Conservation (phyloP, 768 basidiomycete genomes). For the Paxillus ammoniavirescens region DNA sequence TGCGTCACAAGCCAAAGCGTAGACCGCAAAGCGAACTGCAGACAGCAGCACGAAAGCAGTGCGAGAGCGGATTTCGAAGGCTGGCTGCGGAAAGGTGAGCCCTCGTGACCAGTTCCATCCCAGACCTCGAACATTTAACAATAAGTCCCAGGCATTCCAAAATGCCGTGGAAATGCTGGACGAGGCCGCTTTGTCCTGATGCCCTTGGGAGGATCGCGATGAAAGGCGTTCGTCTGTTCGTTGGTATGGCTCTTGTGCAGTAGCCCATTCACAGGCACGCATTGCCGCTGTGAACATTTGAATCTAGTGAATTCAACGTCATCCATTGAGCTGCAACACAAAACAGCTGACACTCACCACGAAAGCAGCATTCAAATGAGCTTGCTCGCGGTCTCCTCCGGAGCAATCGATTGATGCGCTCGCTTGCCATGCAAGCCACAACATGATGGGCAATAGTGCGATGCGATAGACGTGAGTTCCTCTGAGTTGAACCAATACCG, state of each 20-base stretch:
- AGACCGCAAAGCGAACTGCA: neutral
- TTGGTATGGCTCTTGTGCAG: constrained; percentile 13
- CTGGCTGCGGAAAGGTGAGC: constrained; percentile 12
- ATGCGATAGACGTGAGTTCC: constrained; percentile 42
- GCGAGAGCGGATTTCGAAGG: constrained; percentile 16
- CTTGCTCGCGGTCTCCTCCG: constrained; percentile 11
- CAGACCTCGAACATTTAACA: constrained; percentile 19
- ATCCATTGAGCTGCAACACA: neutral
- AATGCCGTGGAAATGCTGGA: constrained; percentile 7
- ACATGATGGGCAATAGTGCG: constrained; percentile 45
- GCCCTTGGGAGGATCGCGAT: neutral
- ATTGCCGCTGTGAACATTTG: constrained; percentile 13
- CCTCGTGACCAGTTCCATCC: constrained; percentile 26
- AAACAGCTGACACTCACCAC: constrained; percentile 14
- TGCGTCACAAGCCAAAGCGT: constrained; percentile 9
- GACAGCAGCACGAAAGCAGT: constrained; percentile 14
- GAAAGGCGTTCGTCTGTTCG: constrained; percentile 6
- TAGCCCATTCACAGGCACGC: constrained; percentile 21
- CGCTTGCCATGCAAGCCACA: constrained; percentile 45
- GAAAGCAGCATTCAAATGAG: constrained; percentile 15
- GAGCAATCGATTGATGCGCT: constrained; percentile 24
- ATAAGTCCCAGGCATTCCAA: constrained; percentile 28
- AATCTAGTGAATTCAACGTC: constrained; percentile 2
- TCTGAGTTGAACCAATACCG: constrained; percentile 51
- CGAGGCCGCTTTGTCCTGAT: neutral